These are phyloP conservation scores for Sporobolus alterniflorus DNA, from an alignment of 202 grass and related monocot genomes.

Conservation along the genomic window DNA sequence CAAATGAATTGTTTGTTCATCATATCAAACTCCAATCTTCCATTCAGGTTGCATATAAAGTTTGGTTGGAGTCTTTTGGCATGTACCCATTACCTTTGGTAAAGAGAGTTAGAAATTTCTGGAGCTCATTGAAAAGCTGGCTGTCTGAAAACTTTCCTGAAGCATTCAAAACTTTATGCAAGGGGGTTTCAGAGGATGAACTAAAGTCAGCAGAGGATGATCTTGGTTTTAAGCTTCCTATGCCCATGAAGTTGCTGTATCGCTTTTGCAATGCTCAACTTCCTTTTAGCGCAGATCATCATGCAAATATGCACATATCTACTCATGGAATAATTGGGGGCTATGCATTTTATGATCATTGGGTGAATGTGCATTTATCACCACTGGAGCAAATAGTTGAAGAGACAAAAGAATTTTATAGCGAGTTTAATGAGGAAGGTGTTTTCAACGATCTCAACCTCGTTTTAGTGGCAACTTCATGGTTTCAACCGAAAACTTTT, in stretches of 20 bases:
- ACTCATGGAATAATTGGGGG: conserved; percentile 84
- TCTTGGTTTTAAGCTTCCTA: conserved; percentile 77
- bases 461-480: conserved; percentile 68
- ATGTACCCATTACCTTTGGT: conserved; percentile 86
- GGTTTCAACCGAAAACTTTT: conserved; percentile 61
- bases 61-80: conserved; percentile 83
- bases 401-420: conserved; percentile 50
- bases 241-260: conserved; percentile 83
- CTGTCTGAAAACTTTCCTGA: conserved; percentile 89
- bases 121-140: conserved; percentile 73
- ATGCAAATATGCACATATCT: conserved; percentile 29
- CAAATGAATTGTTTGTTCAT: background rate
- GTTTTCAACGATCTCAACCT: conserved; percentile 43
- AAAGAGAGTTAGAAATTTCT: conserved; percentile 86
- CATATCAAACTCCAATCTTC: conserved; percentile 13
- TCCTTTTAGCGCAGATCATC: conserved; percentile 20
- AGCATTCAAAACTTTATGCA: conserved; percentile 63
- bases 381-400: conserved; percentile 66
- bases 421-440: background rate
- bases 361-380: conserved; percentile 78
- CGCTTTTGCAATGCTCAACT: conserved; percentile 92
- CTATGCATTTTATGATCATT: conserved; percentile 66
- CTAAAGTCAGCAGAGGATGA: conserved; percentile 60
- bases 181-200: conserved; percentile 79
- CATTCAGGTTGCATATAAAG: conserved; percentile 77